These are phyloP conservation scores for Tympanopsis confertula DNA, from an alignment of 2,329 filamentous ascomycete genomes.

Conservation along the genomic window DNA sequence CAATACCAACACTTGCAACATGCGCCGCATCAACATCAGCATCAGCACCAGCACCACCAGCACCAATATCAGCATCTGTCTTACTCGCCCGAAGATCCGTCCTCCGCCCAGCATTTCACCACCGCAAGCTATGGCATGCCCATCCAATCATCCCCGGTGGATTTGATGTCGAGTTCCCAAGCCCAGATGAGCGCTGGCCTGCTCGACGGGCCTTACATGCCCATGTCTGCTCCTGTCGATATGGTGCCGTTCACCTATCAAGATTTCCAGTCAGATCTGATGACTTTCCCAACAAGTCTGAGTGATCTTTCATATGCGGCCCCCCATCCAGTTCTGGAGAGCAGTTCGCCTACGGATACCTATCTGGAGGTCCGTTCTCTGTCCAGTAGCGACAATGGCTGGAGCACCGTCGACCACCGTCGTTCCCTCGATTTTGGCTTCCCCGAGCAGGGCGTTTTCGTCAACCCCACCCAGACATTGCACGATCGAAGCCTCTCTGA, in stretches of 20 bases:
- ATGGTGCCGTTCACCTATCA: conserved; percentile 28
- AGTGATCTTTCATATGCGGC: conserved; percentile 15
- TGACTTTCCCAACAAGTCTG: conserved; percentile 31
- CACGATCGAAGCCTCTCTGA: conserved; percentile 53
- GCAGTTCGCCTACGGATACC: conserved; percentile 46
- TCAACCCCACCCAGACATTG: conserved; percentile 50
- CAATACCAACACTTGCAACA: neutral
- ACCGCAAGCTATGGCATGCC: conserved; percentile 7
- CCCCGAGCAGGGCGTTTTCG: conserved; percentile 38
- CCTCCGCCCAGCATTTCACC: neutral
- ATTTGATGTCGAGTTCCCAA: conserved; percentile 28
- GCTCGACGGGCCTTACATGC: conserved; percentile 24
- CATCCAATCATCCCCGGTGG: conserved; percentile 25
- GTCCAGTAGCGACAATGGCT: conserved; percentile 50
- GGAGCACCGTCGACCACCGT: conserved; percentile 42
- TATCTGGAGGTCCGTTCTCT: conserved; percentile 50
- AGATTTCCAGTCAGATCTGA: conserved; percentile 41
- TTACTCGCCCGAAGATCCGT: neutral
- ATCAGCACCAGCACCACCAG: neutral
- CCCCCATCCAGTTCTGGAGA: conserved; percentile 16
- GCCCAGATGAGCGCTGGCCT: conserved; percentile 23
- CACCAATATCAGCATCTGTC: neutral
- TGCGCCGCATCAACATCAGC: too few relatives aligned
- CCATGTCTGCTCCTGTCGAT: conserved; percentile 21
- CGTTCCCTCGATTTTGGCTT: conserved; percentile 41